These are phyloP conservation scores for Syzygium syzygioides DNA, from an alignment of 441 rosid genomes.

Conservation along the genomic window DNA sequence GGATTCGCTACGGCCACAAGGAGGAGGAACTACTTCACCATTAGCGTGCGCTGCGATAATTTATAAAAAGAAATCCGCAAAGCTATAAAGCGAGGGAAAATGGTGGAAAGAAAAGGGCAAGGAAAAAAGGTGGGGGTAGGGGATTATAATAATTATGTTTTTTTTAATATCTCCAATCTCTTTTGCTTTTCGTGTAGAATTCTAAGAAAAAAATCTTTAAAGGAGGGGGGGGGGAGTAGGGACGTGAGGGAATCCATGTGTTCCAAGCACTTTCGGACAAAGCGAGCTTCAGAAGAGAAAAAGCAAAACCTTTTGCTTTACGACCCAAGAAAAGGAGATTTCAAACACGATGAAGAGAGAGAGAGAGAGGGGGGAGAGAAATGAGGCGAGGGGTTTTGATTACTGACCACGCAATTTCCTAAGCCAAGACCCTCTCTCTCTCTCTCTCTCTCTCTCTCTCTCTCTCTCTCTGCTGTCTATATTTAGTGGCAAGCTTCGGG, in stretches of 20 bases:
- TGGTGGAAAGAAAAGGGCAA: background rate
- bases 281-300: background rate
- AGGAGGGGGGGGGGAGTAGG: background rate
- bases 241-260: background rate
- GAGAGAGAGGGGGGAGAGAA: background rate
- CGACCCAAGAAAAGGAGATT: background rate
- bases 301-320: background rate
- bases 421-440: background rate
- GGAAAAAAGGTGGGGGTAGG: background rate
- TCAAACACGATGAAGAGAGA: background rate
- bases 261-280: background rate
- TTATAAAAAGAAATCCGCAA: background rate
- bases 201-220: background rate
- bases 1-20: background rate
- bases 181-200: background rate
- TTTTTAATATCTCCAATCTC: background rate
- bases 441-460: background rate
- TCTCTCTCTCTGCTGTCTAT: background rate
- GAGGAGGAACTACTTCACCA: background rate
- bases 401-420: background rate
- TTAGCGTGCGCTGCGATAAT: background rate
- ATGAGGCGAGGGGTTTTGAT: background rate
- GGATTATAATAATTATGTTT: background rate
- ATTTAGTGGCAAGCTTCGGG: background rate
- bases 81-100: background rate